Evolutionary conservation across 495 filamentous ascomycete species (phyloP), one percentile per base, ranked within the genome.

Genomic region (Symbiotaphrina buchneri): DNA sequence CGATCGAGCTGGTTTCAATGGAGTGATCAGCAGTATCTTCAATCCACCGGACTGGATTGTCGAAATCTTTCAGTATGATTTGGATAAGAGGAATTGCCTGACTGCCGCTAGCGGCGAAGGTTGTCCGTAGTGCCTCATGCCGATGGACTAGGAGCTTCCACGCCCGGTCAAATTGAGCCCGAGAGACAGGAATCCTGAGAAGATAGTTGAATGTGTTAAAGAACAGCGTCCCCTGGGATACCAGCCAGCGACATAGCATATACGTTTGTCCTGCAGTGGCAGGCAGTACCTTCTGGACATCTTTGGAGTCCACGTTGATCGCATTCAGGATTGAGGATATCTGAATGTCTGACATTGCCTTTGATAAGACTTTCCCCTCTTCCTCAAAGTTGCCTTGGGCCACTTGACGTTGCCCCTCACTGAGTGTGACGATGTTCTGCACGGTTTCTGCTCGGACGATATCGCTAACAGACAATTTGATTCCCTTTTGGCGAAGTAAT

Each of bases 201-300:
- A 4, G 41, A 47, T 71, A 79, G 3, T 44, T 44, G 42, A 80
- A 83, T 1, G 53, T 57, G 0, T 72, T 61, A 40, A 71, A 70
- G 42, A 81, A 74, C 1, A 71, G 43, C 7, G 47, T 49, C 0
- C 70, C 66, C 0, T 42, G 34, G 0, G 73, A 69, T 31, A 71
- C 71, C 35, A 66, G 53, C 77, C 77, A 82, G 14, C 51, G 56
- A 2, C 55, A 63, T 7, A 84, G 54, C 59, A 78, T 74, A 39
- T 74, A 74, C 3, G 68, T 48, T 43, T 84, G 77, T 35, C 77
- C 76, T 1, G 73, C 47, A 6, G 72, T 62, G n/a, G 65, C 72
- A 0, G 73, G 75, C 0, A 71, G 41, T 2, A 73, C 36, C 3
- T 41, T 44, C 33, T 80, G 69, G 19, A 74, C 44, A 3, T 55